Percentiles rank a stretch among this genome's conserved stretches.
Evolutionary conservation across 2,329 filamentous ascomycete species (phyloP).

Genomic region (Gliomastix tumulicola): DNA sequence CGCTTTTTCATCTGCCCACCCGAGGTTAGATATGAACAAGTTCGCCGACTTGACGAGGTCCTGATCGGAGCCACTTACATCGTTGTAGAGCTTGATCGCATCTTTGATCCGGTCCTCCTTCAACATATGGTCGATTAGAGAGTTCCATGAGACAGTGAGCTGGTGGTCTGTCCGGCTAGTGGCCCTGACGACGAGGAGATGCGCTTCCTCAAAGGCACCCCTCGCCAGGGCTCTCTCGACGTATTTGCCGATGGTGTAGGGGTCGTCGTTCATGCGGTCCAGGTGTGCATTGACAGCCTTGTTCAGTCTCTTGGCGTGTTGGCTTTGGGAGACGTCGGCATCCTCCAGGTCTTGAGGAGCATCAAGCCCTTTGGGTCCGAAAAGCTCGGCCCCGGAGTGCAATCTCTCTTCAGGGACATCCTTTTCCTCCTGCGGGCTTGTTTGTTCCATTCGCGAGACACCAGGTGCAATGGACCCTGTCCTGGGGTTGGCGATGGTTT

Average conservation of each 20-base stretch:
- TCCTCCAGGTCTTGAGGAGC: too few species aligned
- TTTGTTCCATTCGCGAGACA: too few species aligned
- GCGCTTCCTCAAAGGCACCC: conserved; percentile 58
- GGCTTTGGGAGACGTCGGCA: too few species aligned
- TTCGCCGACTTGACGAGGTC: too few species aligned
- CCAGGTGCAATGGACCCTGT: too few species aligned
- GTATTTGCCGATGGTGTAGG: conserved; percentile 63
- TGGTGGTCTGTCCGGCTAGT: conserved; percentile 57
- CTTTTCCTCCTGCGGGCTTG: too few species aligned
- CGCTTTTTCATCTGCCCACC: conserved; percentile 82
- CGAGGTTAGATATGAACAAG: conserved; percentile 3
- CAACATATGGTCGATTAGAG: conserved; percentile 68
- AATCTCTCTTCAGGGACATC: too few species aligned
- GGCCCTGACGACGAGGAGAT: conserved; percentile 61
- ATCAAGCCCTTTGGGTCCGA: too few species aligned
- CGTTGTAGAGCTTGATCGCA: conserved; percentile 82
- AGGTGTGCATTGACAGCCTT: conserved; percentile 3
- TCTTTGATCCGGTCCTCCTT: conserved; percentile 47
- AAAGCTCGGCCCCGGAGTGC: too few species aligned
- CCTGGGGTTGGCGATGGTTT: too few species aligned
- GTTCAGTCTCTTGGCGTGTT: conserved; percentile 2
- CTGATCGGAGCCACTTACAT: too few species aligned
- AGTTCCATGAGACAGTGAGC: conserved; percentile 80
- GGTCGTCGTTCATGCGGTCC: conserved; percentile 50
- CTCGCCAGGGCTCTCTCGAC: conserved; percentile 54